Evolutionary conservation across 1,284 basidiomycete species (phyloP), one percentile per base, ranked within the genome.

Genomic region (Porogramme epimiltina): DNA sequence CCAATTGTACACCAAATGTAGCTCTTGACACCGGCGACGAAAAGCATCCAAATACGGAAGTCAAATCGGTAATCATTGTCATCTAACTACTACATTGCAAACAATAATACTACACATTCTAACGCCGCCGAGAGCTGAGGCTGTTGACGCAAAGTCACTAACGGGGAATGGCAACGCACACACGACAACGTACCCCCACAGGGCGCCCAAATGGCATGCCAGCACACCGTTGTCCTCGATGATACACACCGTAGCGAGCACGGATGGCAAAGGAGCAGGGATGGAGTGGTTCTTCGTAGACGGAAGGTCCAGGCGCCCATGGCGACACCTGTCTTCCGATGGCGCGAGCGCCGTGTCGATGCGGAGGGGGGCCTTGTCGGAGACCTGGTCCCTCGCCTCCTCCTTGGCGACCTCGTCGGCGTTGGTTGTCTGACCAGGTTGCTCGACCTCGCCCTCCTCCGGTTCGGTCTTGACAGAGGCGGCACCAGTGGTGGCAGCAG

Each of bases 211-310:
- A n/a, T n/a, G n/a, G n/a, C n/a, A n/a, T n/a, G n/a, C n/a, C n/a
- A n/a, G n/a, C n/a, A n/a, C n/a, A n/a, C 76, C 79, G 46, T 98
- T 79, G 70, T 96, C 88, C 53, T 93, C 87, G 60, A 99, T 97
- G 53, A 84, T 79, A 40, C 85, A 81, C 28, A 92, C 92, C 25
- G 85, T 84, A 31, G 83, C 79, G 34, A 91, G 77, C 8, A 89
- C 87, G 37, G 87, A 88, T 16, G 81, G 81, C 25, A 82, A 77
- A 38, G 85, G 73, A 20, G 68, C 73, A 34, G 75, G 65, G 44
- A 78, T 69, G 49, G 66, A 62, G 40, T 67, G 64, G 59, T 72
- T 80, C 47, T 69, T 66, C 31, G 77, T 66, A 18, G 71, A 73
- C 10, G 81, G 77, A 47, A 91, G 79, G 62, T 93, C 86, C 38